Evolutionary conservation across 2,329 filamentous ascomycete species (phyloP), one percentile per base, ranked within the genome.

Genomic region (Aureobasidium sp.): DNA sequence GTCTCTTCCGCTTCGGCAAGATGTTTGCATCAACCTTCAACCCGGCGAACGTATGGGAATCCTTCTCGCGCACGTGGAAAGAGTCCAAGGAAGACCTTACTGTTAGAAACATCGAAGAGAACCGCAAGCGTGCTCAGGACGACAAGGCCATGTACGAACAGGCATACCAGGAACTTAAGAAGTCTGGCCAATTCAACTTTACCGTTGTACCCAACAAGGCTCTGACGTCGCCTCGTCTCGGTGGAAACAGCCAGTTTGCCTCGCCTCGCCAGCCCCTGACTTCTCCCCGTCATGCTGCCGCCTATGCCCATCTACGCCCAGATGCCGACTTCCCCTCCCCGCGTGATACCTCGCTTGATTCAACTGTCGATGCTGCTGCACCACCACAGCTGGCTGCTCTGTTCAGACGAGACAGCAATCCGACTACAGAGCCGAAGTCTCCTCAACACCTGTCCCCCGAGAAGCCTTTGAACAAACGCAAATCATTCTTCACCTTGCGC

Each of bases 1-100:
- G 79, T 12, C 77, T 84, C 37, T 82, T 82, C 66, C 76, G 78
- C 6, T 84, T 85, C 66, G 82, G 82, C 39, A 82, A 80, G 67
- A 79, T 77, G 2, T 74, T 84, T 62, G 79, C 79, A 7, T 76
- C 79, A 13, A 78, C 77, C 24, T 83, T 85, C 69, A 82, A 82
- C 64, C 80, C 82, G 3, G 75, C 79, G 56, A 79, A 78, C 13
- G 70, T 78, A 13, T 80, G 78, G 77, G 73, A 75, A 7, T 76
- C 71, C 44, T 67, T 73, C 29, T 70, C 71, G 27, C 73, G 72
- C 44, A 71, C 75, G 36, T 81, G 78, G 78, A 79, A 77, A 66
- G 73, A 75, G 34, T 69, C 71, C 29, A 75, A 77, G 15, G 77
- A 81, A 53, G 74, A 76, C 51, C 71, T 75, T 53, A 74, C 67